Evolutionary conservation across 2,329 filamentous ascomycete genomes (phyloP).

Genomic region (Penicillium sp.): DNA sequence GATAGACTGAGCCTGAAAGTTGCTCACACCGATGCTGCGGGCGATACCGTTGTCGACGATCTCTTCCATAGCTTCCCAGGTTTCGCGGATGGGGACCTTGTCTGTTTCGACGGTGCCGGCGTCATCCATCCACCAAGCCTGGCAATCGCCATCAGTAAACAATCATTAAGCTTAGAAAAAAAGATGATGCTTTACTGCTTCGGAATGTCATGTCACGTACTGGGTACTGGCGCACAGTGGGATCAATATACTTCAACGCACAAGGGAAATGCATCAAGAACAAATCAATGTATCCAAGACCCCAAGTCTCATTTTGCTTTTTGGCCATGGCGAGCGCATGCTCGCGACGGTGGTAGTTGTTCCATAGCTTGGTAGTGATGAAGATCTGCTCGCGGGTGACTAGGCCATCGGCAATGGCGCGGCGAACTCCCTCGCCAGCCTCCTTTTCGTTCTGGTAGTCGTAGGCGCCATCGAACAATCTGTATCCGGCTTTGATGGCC

Average conservation of each 20-base stretch:
- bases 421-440: slow-evolving; percentile 15
- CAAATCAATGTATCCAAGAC: slow-evolving; percentile 16
- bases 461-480: slow-evolving; percentile 16
- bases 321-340: slow-evolving; percentile 12
- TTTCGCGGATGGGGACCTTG: slow-evolving; percentile 15
- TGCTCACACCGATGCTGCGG: slow-evolving; percentile 18
- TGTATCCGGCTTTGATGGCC: slow-evolving; percentile 15
- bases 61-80: slow-evolving; percentile 17
- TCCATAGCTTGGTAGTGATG: slow-evolving; percentile 20
- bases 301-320: slow-evolving; percentile 14
- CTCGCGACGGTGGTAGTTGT: slow-evolving; percentile 16
- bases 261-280: slow-evolving; percentile 20
- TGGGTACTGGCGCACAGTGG: slow-evolving; percentile 10
- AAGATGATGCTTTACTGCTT: too few species aligned
- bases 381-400: slow-evolving; percentile 17
- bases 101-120: slow-evolving; percentile 10
- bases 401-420: slow-evolving; percentile 17
- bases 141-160: too few species aligned
- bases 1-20: slow-evolving; percentile 17
- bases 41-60: slow-evolving; percentile 17
- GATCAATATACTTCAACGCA: slow-evolving; percentile 19
- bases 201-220: background rate
- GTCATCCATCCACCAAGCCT: slow-evolving; percentile 17
- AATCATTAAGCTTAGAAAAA: too few species aligned
- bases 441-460: slow-evolving; percentile 21